Conservation (phyloP, 306 rosid genomes). For the Acacia crassicarpa region DNA sequence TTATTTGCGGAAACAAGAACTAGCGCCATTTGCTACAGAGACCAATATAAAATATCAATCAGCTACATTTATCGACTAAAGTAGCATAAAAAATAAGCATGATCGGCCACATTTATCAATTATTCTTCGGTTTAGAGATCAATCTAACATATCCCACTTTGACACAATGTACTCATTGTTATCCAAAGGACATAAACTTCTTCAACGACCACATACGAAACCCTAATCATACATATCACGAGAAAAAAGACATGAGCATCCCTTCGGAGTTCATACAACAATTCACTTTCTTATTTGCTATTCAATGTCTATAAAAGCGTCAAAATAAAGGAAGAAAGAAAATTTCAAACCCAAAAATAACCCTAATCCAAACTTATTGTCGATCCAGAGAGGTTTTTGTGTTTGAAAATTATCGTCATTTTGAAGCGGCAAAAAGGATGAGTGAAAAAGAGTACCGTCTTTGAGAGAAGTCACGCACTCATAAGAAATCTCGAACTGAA, state of each 20-base stretch:
- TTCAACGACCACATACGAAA: neutral
- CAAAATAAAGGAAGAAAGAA: neutral
- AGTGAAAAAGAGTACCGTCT: constrained; percentile 46
- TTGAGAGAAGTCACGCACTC: constrained; percentile 75
- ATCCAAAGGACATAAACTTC: neutral
- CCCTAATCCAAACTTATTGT: neutral
- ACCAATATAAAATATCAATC: neutral
- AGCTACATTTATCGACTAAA: neutral
- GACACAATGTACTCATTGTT: neutral
- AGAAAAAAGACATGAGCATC: neutral
- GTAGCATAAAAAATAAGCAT: neutral
- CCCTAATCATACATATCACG: neutral
- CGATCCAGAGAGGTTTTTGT: neutral
- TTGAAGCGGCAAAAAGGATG: neutral
- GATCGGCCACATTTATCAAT: neutral
- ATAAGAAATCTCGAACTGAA: constrained; percentile 89
- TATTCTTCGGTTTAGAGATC: neutral
- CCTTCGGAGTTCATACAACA: neutral
- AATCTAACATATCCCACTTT: neutral
- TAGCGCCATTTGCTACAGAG: neutral
- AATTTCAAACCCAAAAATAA: neutral
- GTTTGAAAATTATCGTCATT: neutral
- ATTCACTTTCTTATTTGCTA: neutral
- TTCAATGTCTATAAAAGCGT: neutral
- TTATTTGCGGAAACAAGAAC: neutral